phyloP scores from a whole-genome alignment of 2,329 filamentous ascomycete species.

The Arachnomyces sp. region DNA sequence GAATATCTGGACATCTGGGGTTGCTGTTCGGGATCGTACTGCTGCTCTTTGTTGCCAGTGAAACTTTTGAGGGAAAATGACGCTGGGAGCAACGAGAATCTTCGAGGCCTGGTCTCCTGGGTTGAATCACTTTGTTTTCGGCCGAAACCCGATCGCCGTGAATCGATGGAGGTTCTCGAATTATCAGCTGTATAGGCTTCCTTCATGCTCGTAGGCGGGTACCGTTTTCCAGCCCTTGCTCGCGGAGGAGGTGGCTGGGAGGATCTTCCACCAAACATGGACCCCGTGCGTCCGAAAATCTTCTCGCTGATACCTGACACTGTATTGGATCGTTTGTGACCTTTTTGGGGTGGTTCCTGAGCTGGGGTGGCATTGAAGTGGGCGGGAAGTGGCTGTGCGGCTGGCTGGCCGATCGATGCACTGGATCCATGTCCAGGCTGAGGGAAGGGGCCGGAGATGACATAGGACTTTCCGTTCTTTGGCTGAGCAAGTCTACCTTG shows the following conservation, averaged over 20 bases:
- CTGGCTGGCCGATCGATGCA: conserved; percentile 54
- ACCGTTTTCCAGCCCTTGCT: conserved; percentile 54
- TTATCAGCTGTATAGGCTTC: conserved; percentile 56
- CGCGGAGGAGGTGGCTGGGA: conserved; percentile 30
- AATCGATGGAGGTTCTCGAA: conserved; percentile 62
- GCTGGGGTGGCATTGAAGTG: conserved; percentile 52
- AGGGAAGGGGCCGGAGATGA: conserved; percentile 60
- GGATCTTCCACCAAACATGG: conserved; percentile 61
- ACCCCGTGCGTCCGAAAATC: conserved; percentile 75
- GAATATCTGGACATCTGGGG: neutral
- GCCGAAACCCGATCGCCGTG: conserved; percentile 61
- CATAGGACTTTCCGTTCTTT: conserved; percentile 57
- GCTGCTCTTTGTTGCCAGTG: conserved; percentile 48
- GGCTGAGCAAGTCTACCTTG: conserved; percentile 87
- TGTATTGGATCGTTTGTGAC: conserved; percentile 64
- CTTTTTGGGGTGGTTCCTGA: conserved; percentile 35
- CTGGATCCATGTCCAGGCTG: conserved; percentile 46
- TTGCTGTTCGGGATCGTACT: no score
- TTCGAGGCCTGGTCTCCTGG: conserved; percentile 52
- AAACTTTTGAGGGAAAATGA: conserved; percentile 60
- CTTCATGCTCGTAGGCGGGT: conserved; percentile 88
- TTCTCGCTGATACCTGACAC: conserved; percentile 77
- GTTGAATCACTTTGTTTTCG: conserved; percentile 65
- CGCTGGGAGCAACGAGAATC: conserved; percentile 64
- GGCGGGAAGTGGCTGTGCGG: conserved; percentile 49